Evolutionary conservation across 768 basidiomycete genomes (phyloP).

Genomic region (Dioszegia aurantiaca): DNA sequence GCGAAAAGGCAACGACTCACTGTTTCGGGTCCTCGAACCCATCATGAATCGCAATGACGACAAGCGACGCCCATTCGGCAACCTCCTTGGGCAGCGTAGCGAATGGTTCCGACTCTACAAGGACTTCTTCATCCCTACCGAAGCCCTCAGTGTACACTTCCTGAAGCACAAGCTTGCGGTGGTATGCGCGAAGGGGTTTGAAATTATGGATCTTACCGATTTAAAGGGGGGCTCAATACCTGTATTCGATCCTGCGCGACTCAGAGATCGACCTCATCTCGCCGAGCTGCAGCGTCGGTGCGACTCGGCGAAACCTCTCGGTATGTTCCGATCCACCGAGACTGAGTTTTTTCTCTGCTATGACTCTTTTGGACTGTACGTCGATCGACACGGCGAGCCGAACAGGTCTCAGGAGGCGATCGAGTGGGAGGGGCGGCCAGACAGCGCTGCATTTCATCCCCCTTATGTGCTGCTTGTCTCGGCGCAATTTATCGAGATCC

Average conservation of each 20-base stretch:
- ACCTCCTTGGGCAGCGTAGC: slow-evolving; percentile 64
- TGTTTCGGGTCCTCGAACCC: slow-evolving; percentile 96
- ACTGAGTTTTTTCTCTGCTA: slow-evolving; percentile 88
- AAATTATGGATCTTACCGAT: slow-evolving; percentile 93
- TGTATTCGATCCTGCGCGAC: slow-evolving; percentile 54
- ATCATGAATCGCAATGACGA: slow-evolving; percentile 73
- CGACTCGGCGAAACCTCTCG: slow-evolving; percentile 75
- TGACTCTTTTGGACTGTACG: slow-evolving; percentile 87
- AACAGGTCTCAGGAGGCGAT: slow-evolving; percentile 67
- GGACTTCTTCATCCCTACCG: slow-evolving; percentile 90
- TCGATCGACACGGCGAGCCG: slow-evolving; percentile 86
- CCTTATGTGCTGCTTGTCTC: slow-evolving; percentile 87
- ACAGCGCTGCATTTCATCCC: slow-evolving; percentile 81
- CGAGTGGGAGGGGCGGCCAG: slow-evolving; percentile 92
- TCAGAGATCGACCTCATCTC: slow-evolving; percentile 65
- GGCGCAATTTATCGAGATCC: slow-evolving; percentile 82
- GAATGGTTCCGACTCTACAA: slow-evolving; percentile 96
- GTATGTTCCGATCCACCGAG: slow-evolving; percentile 83
- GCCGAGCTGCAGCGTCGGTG: slow-evolving; percentile 73
- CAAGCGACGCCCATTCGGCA: slow-evolving; percentile 44
- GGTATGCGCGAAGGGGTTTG: slow-evolving; percentile 88
- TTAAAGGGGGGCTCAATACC: slow-evolving; percentile 88
- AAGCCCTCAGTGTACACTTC: slow-evolving; percentile 86
- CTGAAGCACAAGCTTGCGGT: slow-evolving; percentile 90
- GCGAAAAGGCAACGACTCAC: slow-evolving; percentile 87